phyloP scores from a whole-genome alignment of 2,329 filamentous ascomycete genomes.

The Elsinoe ampelina region DNA sequence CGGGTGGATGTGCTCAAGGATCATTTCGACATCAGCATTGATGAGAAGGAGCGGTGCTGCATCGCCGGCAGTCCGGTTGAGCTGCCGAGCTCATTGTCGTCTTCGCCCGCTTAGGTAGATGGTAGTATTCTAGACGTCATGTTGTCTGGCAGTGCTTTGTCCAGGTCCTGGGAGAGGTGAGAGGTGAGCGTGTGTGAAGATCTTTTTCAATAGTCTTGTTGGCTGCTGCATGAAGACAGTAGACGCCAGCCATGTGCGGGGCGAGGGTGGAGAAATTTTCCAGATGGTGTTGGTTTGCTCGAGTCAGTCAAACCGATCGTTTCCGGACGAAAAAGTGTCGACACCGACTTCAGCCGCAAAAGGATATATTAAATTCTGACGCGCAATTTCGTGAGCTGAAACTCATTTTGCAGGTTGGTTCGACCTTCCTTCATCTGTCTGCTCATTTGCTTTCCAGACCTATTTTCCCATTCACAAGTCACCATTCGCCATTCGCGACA shows the following conservation, averaged over 20 bases:
- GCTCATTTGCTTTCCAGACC: not conserved
- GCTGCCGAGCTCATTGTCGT: not conserved
- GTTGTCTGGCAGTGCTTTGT: too few species aligned
- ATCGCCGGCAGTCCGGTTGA: not conserved
- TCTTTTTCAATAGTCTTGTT: too few species aligned
- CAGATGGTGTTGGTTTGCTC: too few species aligned
- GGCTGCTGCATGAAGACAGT: too few species aligned
- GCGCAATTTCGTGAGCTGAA: conserved; percentile 4
- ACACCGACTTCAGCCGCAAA: not conserved
- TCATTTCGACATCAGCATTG: conserved; percentile 32
- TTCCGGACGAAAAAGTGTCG: too few species aligned
- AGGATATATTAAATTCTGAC: not conserved
- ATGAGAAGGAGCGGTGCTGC: not conserved
- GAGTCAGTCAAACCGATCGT: too few species aligned
- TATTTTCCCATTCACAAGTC: not conserved
- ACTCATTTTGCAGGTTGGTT: not conserved
- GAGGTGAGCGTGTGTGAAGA: too few species aligned
- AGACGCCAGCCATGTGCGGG: too few species aligned
- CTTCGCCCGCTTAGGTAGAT: not conserved
- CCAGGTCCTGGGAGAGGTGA: too few species aligned
- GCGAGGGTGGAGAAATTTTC: too few species aligned
- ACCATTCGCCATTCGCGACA: not conserved
- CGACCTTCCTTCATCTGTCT: not conserved
- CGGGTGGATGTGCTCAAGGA: conserved; percentile 36
- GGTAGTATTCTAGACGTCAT: too few species aligned